phyloP scores from a whole-genome alignment of 2,329 filamentous ascomycete genomes.

The Aspergillus sp. region DNA sequence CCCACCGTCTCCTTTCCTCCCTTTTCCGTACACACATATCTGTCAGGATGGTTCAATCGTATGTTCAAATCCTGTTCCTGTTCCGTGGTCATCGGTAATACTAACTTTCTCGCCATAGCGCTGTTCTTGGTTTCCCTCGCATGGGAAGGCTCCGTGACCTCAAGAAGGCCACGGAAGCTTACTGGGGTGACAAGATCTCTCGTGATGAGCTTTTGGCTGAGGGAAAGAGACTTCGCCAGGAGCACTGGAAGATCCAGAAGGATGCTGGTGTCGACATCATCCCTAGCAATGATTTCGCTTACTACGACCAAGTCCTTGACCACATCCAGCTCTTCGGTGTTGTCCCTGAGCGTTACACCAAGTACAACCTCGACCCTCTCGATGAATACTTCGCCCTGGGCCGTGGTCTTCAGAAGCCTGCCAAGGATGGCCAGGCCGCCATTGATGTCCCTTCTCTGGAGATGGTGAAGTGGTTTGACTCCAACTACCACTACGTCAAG shows the following conservation, averaged over 20 bases:
- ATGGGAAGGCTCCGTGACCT: conserved; percentile 98
- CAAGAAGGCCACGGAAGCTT: conserved; percentile 99
- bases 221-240: conserved; percentile 93
- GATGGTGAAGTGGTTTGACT: conserved; percentile 99
- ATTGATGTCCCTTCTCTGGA: conserved; percentile 92
- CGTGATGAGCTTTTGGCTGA: conserved; percentile 87
- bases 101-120: conserved; percentile 35
- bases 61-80: conserved; percentile 30
- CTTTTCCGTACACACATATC: conserved; percentile 25
- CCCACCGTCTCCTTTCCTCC: conserved; percentile 8
- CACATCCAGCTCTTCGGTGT: conserved; percentile 98
- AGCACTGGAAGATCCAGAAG: conserved; percentile 99
- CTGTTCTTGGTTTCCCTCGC: conserved; percentile 97
- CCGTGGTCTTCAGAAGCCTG: conserved; percentile 93
- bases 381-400: conserved; percentile 99
- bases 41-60: conserved; percentile 62
- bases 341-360: conserved; percentile 89
- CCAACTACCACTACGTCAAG: conserved; percentile 99
- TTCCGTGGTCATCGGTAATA: conserved; percentile 7
- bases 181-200: conserved; percentile 93
- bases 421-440: conserved; percentile 43
- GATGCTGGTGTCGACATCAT: conserved; percentile 96
- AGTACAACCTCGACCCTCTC: conserved; percentile 79
- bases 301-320: conserved; percentile 96
- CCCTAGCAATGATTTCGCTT: conserved; percentile 98